A percentile compares a stretch with the other conserved stretches of the same genome.
Conservation (phyloP, 176 grass and related monocot genomes). For the Typha latifolia region DNA sequence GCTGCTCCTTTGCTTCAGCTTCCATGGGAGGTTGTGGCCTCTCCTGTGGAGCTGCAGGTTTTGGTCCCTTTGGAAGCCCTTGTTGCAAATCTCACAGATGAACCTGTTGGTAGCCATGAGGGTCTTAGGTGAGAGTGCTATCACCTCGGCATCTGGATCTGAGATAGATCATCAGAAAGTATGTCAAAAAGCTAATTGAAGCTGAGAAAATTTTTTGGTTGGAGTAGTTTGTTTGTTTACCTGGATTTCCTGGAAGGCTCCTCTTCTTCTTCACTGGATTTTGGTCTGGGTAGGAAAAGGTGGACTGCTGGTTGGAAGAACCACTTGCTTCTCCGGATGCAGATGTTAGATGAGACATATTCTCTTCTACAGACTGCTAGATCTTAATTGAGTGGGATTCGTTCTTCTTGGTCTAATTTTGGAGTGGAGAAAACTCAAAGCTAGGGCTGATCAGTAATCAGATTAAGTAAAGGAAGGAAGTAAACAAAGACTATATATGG, state of each 20-base stretch:
- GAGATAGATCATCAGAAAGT: no score
- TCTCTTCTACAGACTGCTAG: conserved; percentile 49
- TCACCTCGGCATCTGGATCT: conserved; percentile 95
- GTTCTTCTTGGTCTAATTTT: no score
- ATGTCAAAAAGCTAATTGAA: no score
- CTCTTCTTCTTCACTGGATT: conserved; percentile 82
- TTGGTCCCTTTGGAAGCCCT: conserved; percentile 97
- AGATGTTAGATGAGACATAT: conserved; percentile 93
- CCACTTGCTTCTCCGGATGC: conserved; percentile 78
- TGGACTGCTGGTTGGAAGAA: conserved; percentile 43
- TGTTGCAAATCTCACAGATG: conserved; percentile 87
- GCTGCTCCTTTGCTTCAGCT: conserved; percentile 89
- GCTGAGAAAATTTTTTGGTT: no score
- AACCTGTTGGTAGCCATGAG: conserved; percentile 98
- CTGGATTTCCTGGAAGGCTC: conserved; percentile 91
- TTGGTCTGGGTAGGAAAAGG: conserved; percentile 29
- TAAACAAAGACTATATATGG: no score
- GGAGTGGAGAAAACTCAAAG: no score
- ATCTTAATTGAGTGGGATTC: no score
- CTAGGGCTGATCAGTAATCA: no score
- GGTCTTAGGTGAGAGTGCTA: conserved; percentile 66
- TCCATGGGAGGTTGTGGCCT: conserved; percentile 97
- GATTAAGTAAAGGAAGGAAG: no score
- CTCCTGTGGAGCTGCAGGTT: conserved; percentile 98
- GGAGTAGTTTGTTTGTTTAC: conserved; percentile 2